phyloP scores from a whole-genome alignment of 2,329 filamentous ascomycete species.

The Chaetomiaceae sp. region DNA sequence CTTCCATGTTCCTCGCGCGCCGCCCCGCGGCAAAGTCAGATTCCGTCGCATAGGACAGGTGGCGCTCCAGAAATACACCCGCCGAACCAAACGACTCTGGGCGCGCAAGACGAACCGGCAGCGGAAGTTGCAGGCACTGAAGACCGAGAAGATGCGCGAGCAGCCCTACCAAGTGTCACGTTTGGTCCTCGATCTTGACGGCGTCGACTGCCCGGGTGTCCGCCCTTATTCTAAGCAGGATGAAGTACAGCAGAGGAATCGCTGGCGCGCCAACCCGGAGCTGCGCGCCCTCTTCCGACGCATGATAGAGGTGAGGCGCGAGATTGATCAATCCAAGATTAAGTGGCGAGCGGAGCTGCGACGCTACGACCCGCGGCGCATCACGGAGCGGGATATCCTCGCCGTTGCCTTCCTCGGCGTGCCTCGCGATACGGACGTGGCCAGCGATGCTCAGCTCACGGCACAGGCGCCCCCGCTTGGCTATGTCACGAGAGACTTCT shows the following conservation, averaged over 20 bases:
- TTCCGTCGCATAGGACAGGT: not conserved
- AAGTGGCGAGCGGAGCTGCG: not conserved
- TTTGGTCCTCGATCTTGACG: not conserved
- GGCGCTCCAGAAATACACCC: not conserved
- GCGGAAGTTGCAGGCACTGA: not conserved
- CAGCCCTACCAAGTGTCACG: not conserved
- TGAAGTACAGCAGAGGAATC: not conserved
- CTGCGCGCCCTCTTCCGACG: not conserved
- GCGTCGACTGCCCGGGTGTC: not conserved
- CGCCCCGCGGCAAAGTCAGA: not conserved
- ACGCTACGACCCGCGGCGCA: not conserved
- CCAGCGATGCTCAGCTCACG: not conserved
- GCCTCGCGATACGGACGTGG: not conserved
- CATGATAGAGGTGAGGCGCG: not conserved
- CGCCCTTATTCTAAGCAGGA: not conserved
- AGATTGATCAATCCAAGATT: not conserved
- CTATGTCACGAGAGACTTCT: not conserved
- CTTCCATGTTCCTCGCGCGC: not conserved
- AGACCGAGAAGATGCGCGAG: not conserved
- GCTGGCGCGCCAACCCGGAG: not conserved
- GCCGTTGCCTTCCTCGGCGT: not conserved
- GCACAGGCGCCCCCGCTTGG: not conserved
- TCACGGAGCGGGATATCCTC: not conserved
- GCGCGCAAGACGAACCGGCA: not conserved
- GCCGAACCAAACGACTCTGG: not conserved